These are phyloP conservation scores for Dillenia suffruticosa DNA, from an alignment of 164 flowering plant species.

Conservation along the genomic window DNA sequence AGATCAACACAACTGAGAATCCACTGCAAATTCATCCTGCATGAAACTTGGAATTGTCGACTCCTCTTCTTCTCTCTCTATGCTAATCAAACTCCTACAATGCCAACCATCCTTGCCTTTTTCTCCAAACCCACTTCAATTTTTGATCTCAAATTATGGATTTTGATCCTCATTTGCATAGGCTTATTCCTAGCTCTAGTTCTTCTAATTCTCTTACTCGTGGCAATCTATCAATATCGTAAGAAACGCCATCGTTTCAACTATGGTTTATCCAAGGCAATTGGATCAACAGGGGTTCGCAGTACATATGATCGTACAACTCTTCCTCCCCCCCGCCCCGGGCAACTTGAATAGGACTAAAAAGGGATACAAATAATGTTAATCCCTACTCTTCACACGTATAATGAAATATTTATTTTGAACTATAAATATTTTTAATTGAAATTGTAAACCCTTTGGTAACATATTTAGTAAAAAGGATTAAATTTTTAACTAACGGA, in stretches of 20 bases:
- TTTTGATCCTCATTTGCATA: slow-evolving; percentile 10
- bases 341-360: too few relatives aligned
- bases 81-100: too few relatives aligned
- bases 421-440: not conserved
- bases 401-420: too few relatives aligned
- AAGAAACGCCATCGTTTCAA: not conserved
- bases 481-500: too few relatives aligned
- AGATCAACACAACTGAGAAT: too few relatives aligned
- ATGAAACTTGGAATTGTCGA: too few relatives aligned
- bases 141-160: slow-evolving; percentile 29
- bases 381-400: too few relatives aligned
- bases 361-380: too few relatives aligned
- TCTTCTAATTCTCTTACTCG: slow-evolving; percentile 6
- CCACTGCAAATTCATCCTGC: too few relatives aligned
- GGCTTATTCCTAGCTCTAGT: slow-evolving; percentile 7
- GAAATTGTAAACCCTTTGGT: not conserved
- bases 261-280: slow-evolving; percentile 4
- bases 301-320: slow-evolving; percentile 2
- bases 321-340: too few relatives aligned
- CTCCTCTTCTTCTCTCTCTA: too few relatives aligned
- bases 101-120: too few relatives aligned
- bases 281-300: not conserved
- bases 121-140: slow-evolving; percentile 18
- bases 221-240: slow-evolving; percentile 12
- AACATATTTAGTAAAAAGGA: not conserved